These are phyloP conservation scores for Sporothrix inflata DNA, from an alignment of 2,329 filamentous ascomycete species.

Conservation along the genomic window DNA sequence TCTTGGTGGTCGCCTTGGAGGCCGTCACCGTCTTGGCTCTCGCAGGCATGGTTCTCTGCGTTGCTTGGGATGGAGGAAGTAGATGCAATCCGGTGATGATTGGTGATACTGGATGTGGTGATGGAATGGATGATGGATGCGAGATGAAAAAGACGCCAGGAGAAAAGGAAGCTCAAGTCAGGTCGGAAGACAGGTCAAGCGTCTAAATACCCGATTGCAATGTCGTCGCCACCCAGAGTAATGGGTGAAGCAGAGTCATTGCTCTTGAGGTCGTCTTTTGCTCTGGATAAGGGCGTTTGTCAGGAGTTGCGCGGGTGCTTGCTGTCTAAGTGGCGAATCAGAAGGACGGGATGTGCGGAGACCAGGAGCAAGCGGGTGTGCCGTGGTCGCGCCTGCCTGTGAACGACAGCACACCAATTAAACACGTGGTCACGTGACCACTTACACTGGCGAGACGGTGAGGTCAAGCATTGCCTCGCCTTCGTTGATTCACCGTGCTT, in stretches of 20 bases:
- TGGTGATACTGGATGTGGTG: neutral
- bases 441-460: neutral
- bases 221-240: neutral
- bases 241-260: neutral
- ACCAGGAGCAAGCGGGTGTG: neutral
- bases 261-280: slow-evolving; percentile 17
- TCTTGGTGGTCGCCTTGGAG: neutral
- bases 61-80: neutral
- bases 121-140: neutral
- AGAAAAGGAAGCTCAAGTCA: neutral
- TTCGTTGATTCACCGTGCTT: neutral
- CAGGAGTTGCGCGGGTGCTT: neutral
- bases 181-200: neutral
- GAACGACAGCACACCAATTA: neutral
- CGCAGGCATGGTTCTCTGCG: neutral
- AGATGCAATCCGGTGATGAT: neutral
- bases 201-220: neutral
- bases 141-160: neutral
- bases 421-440: slow-evolving; percentile 3
- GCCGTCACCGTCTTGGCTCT: neutral
- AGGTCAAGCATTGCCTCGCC: neutral
- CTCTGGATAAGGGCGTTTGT: neutral
- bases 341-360: neutral
- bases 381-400: neutral
- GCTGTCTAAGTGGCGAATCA: slow-evolving; percentile 28